Evolutionary conservation across 352 stramenopile genomes (phyloP).

Genomic region (Hyaloperonospora brassicae): DNA sequence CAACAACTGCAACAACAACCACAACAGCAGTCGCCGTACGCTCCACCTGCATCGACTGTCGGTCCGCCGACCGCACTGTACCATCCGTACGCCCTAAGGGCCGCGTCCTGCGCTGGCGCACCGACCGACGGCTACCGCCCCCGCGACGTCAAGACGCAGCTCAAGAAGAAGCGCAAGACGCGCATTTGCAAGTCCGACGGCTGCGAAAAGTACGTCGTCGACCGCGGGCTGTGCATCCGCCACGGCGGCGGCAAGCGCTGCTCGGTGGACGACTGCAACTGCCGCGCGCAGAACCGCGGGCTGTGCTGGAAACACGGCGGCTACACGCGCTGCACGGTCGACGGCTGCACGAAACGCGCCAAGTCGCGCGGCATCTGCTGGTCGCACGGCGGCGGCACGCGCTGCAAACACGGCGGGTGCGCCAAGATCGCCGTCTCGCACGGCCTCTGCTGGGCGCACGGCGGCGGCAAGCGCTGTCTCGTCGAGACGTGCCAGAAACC

Average conservation of each 20-base stretch:
- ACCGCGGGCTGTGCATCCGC: conserved; percentile 43
- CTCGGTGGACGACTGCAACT: conserved; percentile 41
- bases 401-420: conserved; percentile 44
- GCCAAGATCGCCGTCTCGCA: conserved; percentile 50
- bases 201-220: conserved; percentile 53
- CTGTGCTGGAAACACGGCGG: conserved; percentile 35
- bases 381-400: conserved; percentile 72
- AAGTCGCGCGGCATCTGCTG: conserved; percentile 79
- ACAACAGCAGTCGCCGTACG: conserved; percentile 12
- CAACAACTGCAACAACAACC: too few relatives aligned
- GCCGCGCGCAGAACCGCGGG: conserved; percentile 44
- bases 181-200: conserved; percentile 41
- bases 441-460: conserved; percentile 47
- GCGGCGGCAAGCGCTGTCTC: conserved; percentile 37
- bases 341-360: conserved; percentile 50
- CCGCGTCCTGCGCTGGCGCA: conserved; percentile 4
- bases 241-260: conserved; percentile 48
- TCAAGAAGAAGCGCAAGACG: conserved; percentile 37
- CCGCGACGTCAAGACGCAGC: conserved; percentile 10
- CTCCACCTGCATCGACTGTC: not conserved
- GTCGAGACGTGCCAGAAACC: conserved; percentile 39
- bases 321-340: conserved; percentile 43
- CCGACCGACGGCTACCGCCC: conserved; percentile 11
- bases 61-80: conserved; percentile 16
- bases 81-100: conserved; percentile 19